These are phyloP conservation scores for Phytopythium oedochilum DNA, from an alignment of 352 stramenopile genomes.

Conservation along the genomic window DNA sequence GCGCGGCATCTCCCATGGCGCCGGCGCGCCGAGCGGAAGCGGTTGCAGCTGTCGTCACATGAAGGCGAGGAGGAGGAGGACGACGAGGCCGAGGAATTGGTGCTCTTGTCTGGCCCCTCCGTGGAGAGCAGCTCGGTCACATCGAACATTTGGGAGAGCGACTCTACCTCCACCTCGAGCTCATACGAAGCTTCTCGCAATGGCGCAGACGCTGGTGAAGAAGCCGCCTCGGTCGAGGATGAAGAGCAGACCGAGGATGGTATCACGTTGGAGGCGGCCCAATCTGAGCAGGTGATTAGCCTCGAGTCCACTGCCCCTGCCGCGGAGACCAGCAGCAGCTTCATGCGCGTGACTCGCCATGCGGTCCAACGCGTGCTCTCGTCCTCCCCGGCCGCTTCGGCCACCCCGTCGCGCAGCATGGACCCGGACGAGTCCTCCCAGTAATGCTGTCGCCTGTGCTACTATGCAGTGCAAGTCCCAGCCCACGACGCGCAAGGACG, in stretches of 20 bases:
- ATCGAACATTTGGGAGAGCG: conserved; percentile 4
- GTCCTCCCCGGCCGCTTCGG: conserved; percentile 13
- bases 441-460: neutral
- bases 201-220: neutral
- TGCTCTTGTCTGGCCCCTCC: conserved; percentile 23
- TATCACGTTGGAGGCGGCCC: neutral
- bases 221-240: too few species aligned
- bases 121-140: conserved; percentile 10
- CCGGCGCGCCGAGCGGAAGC: conserved; percentile 5
- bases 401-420: conserved; percentile 4
- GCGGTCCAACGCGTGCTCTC: conserved; percentile 1
- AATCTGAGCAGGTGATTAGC: neutral
- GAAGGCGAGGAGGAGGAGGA: conserved; percentile 22
- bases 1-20: conserved; percentile 19
- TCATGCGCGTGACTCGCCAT: neutral
- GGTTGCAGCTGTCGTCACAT: conserved; percentile 1
- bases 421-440: neutral
- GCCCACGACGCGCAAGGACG: neutral
- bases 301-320: too few species aligned
- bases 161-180: neutral
- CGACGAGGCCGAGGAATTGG: conserved; percentile 36
- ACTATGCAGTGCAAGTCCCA: neutral
- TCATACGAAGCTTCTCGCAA: neutral
- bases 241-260: neutral
- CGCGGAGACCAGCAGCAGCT: too few species aligned